Percentiles rank a stretch among this genome's conserved stretches.
Evolutionary conservation across 2,329 filamentous ascomycete species (phyloP).

Genomic region (Alternaria panax): DNA sequence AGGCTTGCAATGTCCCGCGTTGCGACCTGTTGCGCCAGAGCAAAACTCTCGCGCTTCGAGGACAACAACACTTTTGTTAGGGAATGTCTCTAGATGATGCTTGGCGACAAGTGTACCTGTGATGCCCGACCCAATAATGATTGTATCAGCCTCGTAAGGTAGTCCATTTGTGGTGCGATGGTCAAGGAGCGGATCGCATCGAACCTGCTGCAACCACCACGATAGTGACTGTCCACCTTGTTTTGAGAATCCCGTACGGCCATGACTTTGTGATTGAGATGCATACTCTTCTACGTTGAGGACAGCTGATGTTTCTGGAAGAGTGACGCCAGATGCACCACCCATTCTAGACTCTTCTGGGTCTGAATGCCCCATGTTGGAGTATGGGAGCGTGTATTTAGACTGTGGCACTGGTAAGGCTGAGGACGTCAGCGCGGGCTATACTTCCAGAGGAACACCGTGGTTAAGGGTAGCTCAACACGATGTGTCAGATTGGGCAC

Average conservation of each 20-base stretch:
- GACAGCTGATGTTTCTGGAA: slow-evolving; percentile 15
- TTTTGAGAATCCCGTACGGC: slow-evolving; percentile 33
- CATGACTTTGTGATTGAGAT: slow-evolving; percentile 10
- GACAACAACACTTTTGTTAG: slow-evolving; percentile 25
- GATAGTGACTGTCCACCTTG: slow-evolving; percentile 35
- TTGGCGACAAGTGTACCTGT: too few species aligned
- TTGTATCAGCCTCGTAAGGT: slow-evolving; percentile 40
- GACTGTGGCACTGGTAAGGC: too few species aligned
- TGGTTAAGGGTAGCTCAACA: too few species aligned
- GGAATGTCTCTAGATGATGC: slow-evolving; percentile 6
- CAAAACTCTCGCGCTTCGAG: slow-evolving; percentile 42
- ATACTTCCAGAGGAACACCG: too few species aligned
- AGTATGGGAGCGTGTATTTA: not conserved
- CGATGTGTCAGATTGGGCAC: not conserved
- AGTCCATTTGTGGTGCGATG: slow-evolving; percentile 41
- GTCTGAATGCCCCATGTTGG: not conserved
- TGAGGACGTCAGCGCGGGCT: too few species aligned
- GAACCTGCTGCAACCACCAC: slow-evolving; percentile 41
- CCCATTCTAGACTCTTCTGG: not conserved
- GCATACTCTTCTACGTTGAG: slow-evolving; percentile 32
- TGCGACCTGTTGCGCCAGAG: slow-evolving; percentile 40
- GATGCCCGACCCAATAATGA: slow-evolving; percentile 32
- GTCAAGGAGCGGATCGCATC: slow-evolving; percentile 33
- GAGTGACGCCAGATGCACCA: slow-evolving; percentile 13
- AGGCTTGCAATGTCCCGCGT: slow-evolving; percentile 39